These are phyloP conservation scores for Rhizopogon vesiculosus DNA, from an alignment of 768 basidiomycete species.

Conservation along the genomic window DNA sequence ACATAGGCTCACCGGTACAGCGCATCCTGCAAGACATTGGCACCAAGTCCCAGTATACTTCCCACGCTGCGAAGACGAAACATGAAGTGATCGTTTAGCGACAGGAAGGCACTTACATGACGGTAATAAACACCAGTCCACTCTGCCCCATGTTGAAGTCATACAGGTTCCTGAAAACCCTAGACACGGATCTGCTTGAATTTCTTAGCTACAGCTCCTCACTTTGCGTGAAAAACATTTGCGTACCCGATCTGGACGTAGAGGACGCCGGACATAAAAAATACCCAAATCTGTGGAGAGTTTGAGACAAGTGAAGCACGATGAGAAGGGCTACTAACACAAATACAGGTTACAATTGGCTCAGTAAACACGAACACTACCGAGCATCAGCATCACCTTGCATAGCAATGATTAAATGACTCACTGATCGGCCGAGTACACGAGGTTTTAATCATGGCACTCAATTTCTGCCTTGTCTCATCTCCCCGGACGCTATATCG, in stretches of 20 bases:
- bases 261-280: slow-evolving; percentile 69
- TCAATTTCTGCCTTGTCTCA: slow-evolving; percentile 51
- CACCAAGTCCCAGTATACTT: slow-evolving; percentile 37
- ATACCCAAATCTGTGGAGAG: slow-evolving; percentile 52
- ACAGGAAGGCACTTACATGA: slow-evolving; percentile 37
- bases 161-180: slow-evolving; percentile 51
- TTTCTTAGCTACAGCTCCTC: not conserved
- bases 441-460: slow-evolving; percentile 58
- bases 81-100: not conserved
- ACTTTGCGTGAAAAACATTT: not conserved
- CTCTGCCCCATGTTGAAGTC: slow-evolving; percentile 55
- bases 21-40: slow-evolving; percentile 41
- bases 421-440: slow-evolving; percentile 67
- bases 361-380: slow-evolving; percentile 34
- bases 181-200: slow-evolving; percentile 43
- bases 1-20: slow-evolving; percentile 37
- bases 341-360: slow-evolving; percentile 69
- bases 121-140: slow-evolving; percentile 54
- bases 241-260: slow-evolving; percentile 59
- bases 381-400: not conserved
- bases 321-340: slow-evolving; percentile 37
- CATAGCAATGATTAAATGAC: slow-evolving; percentile 20
- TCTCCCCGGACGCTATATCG: slow-evolving; percentile 62
- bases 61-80: slow-evolving; percentile 39
- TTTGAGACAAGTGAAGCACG: not conserved